Base-by-base conservation (phyloP, 306 rosid genomes). In the Trifolium repens region DNA sequence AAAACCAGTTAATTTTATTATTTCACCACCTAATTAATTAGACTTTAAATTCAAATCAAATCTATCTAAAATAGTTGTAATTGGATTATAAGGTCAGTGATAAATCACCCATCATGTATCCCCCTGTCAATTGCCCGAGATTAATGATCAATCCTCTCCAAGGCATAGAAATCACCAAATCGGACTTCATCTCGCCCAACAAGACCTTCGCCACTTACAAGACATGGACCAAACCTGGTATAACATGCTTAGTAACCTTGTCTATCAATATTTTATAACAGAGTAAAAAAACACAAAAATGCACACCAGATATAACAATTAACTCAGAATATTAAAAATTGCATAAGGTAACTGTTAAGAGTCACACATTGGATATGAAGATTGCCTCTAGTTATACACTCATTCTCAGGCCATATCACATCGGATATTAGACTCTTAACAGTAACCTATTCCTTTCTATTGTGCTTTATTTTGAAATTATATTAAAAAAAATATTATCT, bases 191-290 rank as follows among this genome's bases (percentile, higher is more conserved):
- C 17, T 5, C 53, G 2, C 17, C 0, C 16, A 42, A 40, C 34
- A 66, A 19, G 5, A 66, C 14, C 16, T 40, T 39, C 46, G 0
- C 71, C 71, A 17, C 14, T 8, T 9, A 40, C 32, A 40, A 9
- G 34, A 40, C 34, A 43, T 2, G 9, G 16, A 65, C 19, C 43
- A 15, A 61, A 32, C 67, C 53, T 42, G 30, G 27, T 8, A 66
- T 8, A 66, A 32, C 53, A 66, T 66, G n/a, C 69, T 64, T 64
- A 39, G n/a, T 2, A 66, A 39, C 53, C 9, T 64, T 16, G 26
- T 16, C 42, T n/a, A 5, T 42, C 34, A 64, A 40, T 39, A 16
- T 9, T 64, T 16, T 16, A 8, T 17, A 64, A 39, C 24, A 39
- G 0, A 11, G 64, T 26, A 27, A 24, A 62, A 37, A n/a, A 9